Base-by-base conservation (phyloP, 768 basidiomycete species). In the Mycena crocata region DNA sequence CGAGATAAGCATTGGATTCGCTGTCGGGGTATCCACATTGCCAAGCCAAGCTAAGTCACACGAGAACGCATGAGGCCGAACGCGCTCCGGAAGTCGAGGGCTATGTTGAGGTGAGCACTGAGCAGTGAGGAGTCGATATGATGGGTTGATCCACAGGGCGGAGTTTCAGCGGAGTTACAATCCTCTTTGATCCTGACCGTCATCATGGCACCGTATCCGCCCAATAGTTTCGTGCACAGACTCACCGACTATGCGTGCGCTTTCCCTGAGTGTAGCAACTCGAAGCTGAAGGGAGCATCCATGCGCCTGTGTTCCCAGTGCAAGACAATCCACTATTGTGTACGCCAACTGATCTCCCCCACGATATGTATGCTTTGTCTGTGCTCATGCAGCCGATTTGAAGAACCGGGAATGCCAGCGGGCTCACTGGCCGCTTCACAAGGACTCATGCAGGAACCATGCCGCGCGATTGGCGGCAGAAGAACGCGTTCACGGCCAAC, bases 401-500 rank as follows among this genome's bases (percentile, higher is more conserved):
- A 32, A 58, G 57, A 31, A 44, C 26, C 2, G 13, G 24, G 57
- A 58, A 3, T 58, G 57, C 17, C 57, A 58, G 34, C 30, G 44
- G 3, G 30, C 44, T 3, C 44, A 58, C 44, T 58, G 57, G 57
- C 14, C 57, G 7, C 42, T 5, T 3, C 57, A 58, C 31, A 58
- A 46, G 21, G 5, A 1, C 30, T 26, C 7, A 23, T 58, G 57
- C 44, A 45, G 46, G 26, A 24, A 3, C 10, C 57, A 46, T 21
- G 57, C 57, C 10, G 28, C 9, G 30, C 6, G n/a, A 24, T 34
- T 45, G n/a, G 57, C 19, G 14, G 31, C 26, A 23, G 55, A 26
- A 2, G 40, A 32, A 19, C n/a, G 40, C 7, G 19, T 6, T 15
- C 17, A 23, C 32, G 57, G 31, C 13, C 14, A n/a, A 2, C 31